phyloP scores from a whole-genome alignment of 2,329 filamentous ascomycete species.

The Diplocarpon rosae region DNA sequence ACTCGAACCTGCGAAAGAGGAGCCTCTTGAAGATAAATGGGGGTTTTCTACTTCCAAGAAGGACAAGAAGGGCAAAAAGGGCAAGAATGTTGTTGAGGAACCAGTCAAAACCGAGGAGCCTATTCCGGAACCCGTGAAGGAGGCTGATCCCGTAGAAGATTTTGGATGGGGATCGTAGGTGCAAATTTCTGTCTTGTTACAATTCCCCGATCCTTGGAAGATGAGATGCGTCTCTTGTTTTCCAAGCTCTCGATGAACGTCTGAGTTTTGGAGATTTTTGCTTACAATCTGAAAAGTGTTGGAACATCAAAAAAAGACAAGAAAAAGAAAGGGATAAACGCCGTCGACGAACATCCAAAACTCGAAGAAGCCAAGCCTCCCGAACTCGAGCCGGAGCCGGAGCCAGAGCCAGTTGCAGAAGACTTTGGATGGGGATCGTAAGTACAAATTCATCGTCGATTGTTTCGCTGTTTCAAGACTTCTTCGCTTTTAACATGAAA shows the following conservation, averaged over 20 bases:
- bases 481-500: no score
- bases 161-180: slow-evolving; percentile 34
- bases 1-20: slow-evolving; percentile 8
- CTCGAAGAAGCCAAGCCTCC: no score
- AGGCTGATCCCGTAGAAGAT: slow-evolving; percentile 23
- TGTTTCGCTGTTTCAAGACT: no score
- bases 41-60: slow-evolving; percentile 37
- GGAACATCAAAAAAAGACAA: no score
- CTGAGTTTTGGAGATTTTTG: no score
- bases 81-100: slow-evolving; percentile 19
- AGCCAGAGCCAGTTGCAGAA: slow-evolving; percentile 24
- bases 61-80: slow-evolving; percentile 28
- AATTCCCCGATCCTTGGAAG: no score
- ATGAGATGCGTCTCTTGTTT: no score
- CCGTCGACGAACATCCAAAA: no score
- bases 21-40: slow-evolving; percentile 28
- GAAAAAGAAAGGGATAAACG: no score
- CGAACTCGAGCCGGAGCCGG: slow-evolving; percentile 12
- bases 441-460: neutral
- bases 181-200: no score
- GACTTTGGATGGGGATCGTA: slow-evolving; percentile 26
- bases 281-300: no score
- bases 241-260: no score
- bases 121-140: neutral
- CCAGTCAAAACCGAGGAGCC: slow-evolving; percentile 17